Evolutionary conservation across 139 green algal species (phyloP).

Genomic region (Penium margaritaceum): DNA sequence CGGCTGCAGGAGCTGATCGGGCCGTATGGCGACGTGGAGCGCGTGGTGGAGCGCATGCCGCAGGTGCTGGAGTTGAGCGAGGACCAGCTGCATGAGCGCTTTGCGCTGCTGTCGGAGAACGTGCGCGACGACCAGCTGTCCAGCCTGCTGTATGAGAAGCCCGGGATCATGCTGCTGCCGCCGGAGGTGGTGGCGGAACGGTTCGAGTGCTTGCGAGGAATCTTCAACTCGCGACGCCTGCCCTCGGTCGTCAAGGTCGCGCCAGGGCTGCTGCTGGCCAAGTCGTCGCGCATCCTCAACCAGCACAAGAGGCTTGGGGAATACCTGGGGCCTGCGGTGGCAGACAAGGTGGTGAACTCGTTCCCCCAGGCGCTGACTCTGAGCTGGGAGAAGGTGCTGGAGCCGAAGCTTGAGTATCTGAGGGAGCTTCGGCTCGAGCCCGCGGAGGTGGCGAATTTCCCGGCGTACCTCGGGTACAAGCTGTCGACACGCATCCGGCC

Average conservation of each 20-base stretch:
- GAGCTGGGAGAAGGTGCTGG: slow-evolving; percentile 12
- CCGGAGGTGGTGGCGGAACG: background rate
- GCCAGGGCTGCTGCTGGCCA: background rate
- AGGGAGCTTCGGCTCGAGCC: background rate
- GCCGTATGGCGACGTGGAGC: background rate
- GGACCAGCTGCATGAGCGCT: background rate
- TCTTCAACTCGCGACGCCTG: slow-evolving; percentile 6
- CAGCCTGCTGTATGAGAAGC: background rate
- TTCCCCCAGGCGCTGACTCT: slow-evolving; percentile 7
- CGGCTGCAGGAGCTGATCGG: background rate
- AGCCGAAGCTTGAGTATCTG: background rate
- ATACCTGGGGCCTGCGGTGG: background rate
- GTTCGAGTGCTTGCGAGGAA: background rate
- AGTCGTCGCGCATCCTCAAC: background rate
- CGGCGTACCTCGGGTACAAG: slow-evolving; percentile 9
- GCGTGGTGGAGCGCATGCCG: slow-evolving; percentile 1
- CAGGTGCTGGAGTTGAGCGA: background rate
- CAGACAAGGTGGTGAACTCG: slow-evolving; percentile 2
- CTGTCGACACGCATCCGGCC: slow-evolving; percentile 7
- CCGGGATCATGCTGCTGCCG: background rate
- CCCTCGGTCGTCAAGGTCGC: background rate
- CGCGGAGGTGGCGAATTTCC: slow-evolving; percentile 2
- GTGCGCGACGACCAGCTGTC: background rate
- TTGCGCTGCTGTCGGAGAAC: background rate
- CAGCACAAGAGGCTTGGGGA: background rate